phyloP scores from a whole-genome alignment of 352 stramenopile genomes.

The Phytophthora vignae region DNA sequence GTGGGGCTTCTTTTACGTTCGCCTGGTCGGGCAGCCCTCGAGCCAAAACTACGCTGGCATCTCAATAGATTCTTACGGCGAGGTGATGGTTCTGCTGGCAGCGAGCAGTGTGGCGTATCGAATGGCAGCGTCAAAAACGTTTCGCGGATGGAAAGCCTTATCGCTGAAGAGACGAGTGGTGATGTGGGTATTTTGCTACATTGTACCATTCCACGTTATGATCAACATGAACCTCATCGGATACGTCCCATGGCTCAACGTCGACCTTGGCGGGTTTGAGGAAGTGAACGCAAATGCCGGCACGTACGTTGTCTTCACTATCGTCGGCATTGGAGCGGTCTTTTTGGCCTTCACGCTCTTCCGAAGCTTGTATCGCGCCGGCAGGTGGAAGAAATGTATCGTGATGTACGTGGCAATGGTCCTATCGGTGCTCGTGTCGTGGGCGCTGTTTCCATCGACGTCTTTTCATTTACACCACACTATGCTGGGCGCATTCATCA shows the following conservation, averaged over 20 bases:
- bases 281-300: constrained; percentile 45
- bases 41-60: constrained; percentile 70
- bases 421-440: constrained; percentile 46
- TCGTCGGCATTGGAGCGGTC: constrained; percentile 43
- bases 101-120: constrained; percentile 53
- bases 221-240: constrained; percentile 82
- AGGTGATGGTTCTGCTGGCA: constrained; percentile 74
- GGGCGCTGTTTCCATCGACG: constrained; percentile 63
- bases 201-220: constrained; percentile 73
- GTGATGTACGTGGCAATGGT: constrained; percentile 49
- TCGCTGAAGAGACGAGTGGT: constrained; percentile 44
- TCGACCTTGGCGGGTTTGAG: constrained; percentile 75
- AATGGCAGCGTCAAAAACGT: constrained; percentile 52
- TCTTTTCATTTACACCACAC: constrained; percentile 81
- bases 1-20: constrained; percentile 83
- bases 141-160: constrained; percentile 50
- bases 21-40: constrained; percentile 64
- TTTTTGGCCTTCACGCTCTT: constrained; percentile 49
- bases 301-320: constrained; percentile 69
- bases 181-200: constrained; percentile 71
- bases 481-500: constrained; percentile 66
- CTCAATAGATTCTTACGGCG: constrained; percentile 55
- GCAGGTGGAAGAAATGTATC: constrained; percentile 46
- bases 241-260: constrained; percentile 79
- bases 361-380: constrained; percentile 52